A percentile compares a stretch with the other conserved stretches of the same genome.
These are phyloP conservation scores for Eucalyptus brandiana DNA, from an alignment of 345 rosid species.

Conservation along the genomic window DNA sequence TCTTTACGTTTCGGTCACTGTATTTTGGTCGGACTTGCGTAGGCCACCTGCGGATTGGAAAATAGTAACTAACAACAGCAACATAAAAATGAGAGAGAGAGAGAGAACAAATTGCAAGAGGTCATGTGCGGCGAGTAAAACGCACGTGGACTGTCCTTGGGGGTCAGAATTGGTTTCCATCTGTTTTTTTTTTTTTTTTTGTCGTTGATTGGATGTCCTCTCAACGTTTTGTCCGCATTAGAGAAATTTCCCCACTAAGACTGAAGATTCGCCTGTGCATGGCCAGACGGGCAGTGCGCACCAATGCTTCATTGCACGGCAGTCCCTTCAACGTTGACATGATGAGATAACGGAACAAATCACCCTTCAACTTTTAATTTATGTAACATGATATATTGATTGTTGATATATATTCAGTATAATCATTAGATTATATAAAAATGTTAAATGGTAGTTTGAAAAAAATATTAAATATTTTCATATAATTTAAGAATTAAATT, in stretches of 20 bases:
- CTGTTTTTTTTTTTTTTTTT: not conserved
- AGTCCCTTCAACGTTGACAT: not conserved
- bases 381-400: too few species aligned
- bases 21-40: not conserved
- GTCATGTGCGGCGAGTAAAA: not conserved
- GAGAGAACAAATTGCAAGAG: not conserved
- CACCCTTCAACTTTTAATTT: too few species aligned
- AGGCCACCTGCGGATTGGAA: not conserved
- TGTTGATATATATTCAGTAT: too few species aligned
- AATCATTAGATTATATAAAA: too few species aligned
- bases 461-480: too few species aligned
- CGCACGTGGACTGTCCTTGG: not conserved
- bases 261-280: not conserved
- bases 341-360: too few species aligned
- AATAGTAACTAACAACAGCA: not conserved
- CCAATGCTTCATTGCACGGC: not conserved
- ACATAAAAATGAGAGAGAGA: not conserved
- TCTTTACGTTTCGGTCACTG: not conserved
- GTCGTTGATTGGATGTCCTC: not conserved
- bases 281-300: too few species aligned
- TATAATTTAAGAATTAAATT: too few species aligned
- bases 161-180: not conserved
- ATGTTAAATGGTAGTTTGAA: too few species aligned
- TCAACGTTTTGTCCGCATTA: not conserved
- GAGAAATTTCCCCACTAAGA: not conserved